Percentiles rank a stretch among this genome's conserved stretches.
phyloP scores from a whole-genome alignment of 75 land plant genomes.

The Picea sitchensis region DNA sequence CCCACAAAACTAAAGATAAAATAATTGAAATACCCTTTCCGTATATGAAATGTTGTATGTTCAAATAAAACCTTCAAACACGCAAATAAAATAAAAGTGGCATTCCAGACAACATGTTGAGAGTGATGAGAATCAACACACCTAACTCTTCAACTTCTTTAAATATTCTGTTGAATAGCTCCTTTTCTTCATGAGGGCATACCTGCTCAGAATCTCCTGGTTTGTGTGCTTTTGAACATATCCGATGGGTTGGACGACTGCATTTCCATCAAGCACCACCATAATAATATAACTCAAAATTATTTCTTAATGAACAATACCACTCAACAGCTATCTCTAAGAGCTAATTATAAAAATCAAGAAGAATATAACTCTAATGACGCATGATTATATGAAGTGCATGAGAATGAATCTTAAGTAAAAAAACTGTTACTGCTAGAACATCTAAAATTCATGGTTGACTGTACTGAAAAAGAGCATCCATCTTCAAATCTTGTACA shows the following conservation, averaged over 20 bases:
- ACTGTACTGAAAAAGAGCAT: not conserved
- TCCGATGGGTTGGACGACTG: slow-evolving; percentile 9
- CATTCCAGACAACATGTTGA: not conserved
- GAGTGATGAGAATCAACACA: not conserved
- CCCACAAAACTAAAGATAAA: not conserved
- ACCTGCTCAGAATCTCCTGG: not conserved
- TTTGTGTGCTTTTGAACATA: slow-evolving; percentile 4
- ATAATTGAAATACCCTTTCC: not conserved
- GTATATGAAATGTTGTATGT: not conserved
- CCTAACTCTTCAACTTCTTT: slow-evolving; percentile 9
- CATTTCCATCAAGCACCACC: not conserved
- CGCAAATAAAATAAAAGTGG: not conserved
- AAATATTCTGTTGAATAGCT: not conserved
- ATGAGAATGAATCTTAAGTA: not conserved
- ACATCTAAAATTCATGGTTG: not conserved
- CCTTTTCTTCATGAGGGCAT: slow-evolving; percentile 2
- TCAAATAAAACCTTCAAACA: not conserved
- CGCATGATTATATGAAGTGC: not conserved
- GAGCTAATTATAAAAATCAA: not conserved
- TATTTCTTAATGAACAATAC: not conserved
- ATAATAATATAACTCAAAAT: not conserved
- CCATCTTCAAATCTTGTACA: not conserved
- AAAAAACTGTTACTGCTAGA: not conserved
- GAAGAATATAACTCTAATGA: not conserved
- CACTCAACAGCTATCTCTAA: not conserved